Conservation (phyloP, 1,284 basidiomycete species). For the Ganoderma multipileum region DNA sequence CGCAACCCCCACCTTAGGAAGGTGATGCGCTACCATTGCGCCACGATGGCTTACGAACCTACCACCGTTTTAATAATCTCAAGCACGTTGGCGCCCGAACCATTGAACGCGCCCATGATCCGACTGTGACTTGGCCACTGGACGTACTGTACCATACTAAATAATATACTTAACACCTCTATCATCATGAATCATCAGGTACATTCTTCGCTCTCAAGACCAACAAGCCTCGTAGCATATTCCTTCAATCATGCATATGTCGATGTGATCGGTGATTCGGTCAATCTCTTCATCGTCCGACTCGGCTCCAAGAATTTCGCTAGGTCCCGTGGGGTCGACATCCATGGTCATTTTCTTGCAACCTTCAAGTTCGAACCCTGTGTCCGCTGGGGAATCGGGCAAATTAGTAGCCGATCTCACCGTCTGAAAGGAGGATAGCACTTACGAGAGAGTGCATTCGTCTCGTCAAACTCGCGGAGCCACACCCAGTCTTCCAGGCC, state of each 20-base stretch:
- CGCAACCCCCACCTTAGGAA: slow-evolving; percentile 40
- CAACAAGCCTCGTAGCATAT: neutral
- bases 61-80: neutral
- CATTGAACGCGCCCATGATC: no score
- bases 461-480: neutral
- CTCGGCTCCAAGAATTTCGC: neutral
- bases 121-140: no score
- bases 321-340: neutral
- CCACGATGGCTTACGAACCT: slow-evolving; percentile 30
- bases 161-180: no score
- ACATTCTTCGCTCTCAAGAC: neutral
- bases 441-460: neutral
- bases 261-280: neutral
- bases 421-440: neutral
- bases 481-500: neutral
- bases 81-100: no score
- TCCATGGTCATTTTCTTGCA: neutral
- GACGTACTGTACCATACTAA: no score
- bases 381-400: neutral
- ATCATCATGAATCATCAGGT: no score
- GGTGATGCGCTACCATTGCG: slow-evolving; percentile 40
- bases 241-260: neutral
- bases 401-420: neutral
- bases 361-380: neutral
- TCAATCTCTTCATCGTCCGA: neutral